Evolutionary conservation across 1,139 yeast genomes (phyloP), one percentile per base, ranked within the genome.

Genomic region (Hyphopichia wangnamkhiaoensis): DNA sequence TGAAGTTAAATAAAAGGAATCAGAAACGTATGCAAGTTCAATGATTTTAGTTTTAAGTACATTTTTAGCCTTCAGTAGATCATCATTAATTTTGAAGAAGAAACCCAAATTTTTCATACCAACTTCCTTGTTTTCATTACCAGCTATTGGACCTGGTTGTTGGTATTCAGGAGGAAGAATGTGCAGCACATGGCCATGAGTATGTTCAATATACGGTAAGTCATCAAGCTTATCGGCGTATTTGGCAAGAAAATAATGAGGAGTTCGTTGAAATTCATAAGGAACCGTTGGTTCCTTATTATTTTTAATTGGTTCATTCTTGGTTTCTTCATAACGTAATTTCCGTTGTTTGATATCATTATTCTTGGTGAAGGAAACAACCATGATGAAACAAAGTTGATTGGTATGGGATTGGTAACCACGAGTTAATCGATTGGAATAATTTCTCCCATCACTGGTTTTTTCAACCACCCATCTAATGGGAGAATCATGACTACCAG

Each of bases 401-500:
- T 59, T 57, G n/a, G 54, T 58, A 35, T 57, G 55, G 30, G 52
- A 50, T 45, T 67, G 74, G 45, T 52, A 68, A 24, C 69, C 68
- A 41, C 58, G 52, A 3, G 62, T 73, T 38, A 63, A 40, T 31
- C 75, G 49, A 44, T 67, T 67, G 42, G 67, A 58, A 45, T 58
- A 70, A 47, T 59, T 68, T 33, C 65, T 53, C 5, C 74, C 69
- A 38, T 68, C 65, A 37, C 60, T 61, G 37, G 59, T 52, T 15
- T 50, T 52, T 5, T 53, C 42, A 7, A 70, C 65, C 44, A 65
- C 72, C 62, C 71, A 71, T 39, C 65, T 52, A 43, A 69, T 60
- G 14, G 58, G 59, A 17, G 63, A 49, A 16, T 58, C 59, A 14
- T 45, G 41, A 33, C 54, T 52, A 0, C 74, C 74, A 5, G 75